Base-by-base conservation (phyloP, 805 yeast species). In the Nakazawaea wickerhamii region DNA sequence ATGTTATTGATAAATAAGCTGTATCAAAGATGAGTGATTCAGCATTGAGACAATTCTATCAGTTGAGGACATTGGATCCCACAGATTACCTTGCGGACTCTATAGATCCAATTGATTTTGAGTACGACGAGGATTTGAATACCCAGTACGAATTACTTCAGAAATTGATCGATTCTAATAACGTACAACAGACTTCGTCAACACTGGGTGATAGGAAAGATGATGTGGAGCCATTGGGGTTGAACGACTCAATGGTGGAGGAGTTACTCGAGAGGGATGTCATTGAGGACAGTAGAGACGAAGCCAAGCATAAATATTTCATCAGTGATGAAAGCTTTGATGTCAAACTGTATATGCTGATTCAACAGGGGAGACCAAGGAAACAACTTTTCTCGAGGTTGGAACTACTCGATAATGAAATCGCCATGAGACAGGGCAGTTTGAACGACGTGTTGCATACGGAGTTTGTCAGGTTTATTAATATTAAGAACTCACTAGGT, bases 391-490 rank as follows among this genome's bases (percentile, higher is more conserved):
- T 64, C 22, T 51, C 57, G 5, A 73, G 82, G 1, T 62, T 81
- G 43, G 70, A 65, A 26, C 62, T 57, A 39, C 58, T 82, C 38
- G 81, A 79, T 43, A 48, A 55, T 19, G 68, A 75, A 17, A 69
- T 82, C 25, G 63, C 68, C 5, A 59, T 67, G 2, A 75, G 75
- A 49, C 73, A 78, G 30, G 64, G 68, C 7, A 73, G 72, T 15
- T 57, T 81, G 51, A 71, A 74, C 44, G 52, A 55, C 13, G 57
- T 80, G 32, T 77, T 82, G 13, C 77, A 77, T 49, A 60, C 68
- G 11, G 85, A 84, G 53, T 81, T 78, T 50, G 73, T 76, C 41
- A 69, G 72, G 50, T 83, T 81, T 48, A 85, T 84, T 25, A 73
- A 73, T 48, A 70, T 81, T 21, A 84, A 84, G 53, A 74, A 81